Base-by-base conservation (phyloP, 2,329 filamentous ascomycete species). In the Pyrenophora teres region DNA sequence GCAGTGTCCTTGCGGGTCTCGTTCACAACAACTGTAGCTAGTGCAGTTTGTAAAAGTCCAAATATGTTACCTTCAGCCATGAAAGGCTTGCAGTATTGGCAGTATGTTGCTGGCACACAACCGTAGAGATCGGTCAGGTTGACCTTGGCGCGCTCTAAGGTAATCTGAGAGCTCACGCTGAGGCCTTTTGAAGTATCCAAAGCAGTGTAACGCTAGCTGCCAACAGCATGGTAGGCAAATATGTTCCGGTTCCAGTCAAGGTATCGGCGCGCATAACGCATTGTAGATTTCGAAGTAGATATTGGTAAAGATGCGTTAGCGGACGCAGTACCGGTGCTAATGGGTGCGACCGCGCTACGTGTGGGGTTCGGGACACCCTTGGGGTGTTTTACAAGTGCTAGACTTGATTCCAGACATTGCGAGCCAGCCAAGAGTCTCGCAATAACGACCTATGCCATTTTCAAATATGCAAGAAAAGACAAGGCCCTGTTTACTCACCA, bases 181-280 rank as follows among this genome's bases (percentile, higher is more conserved):
- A 75, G 48, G 19, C 83, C 83, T 8, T 77, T 70, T 21, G 70
- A 60, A 7, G 77, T 80, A 60, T 85, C 81, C 45, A 84, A 84
- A 2, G 56, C 36, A 0, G 72, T 74, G 40, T 66, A 63, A 33
- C 72, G 63, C 40, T 81, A 78, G 39, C 78, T 80, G 35, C 77
- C 78, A n/a, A 75, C 70, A 3, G 84, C 80, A 64, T 88, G 86
- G 63, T 84, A 87, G 51, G 81, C 78, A 60, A 88, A 87, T 0
- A 84, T 86, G n/a, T 79, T 74, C 4, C 84, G 80, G 68, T 88
- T 88, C 81, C 84, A 88, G 71, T 89, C 86, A 8, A 89, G 77
- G 63, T 87, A 88, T 19, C 85, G 79, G 6, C 86, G 81, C 3
- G 81, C 80, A 63, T 82, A 86, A 71, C 59, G 56, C n/a, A 70